Conservation (phyloP, 768 basidiomycete genomes). For the Psilocybe sp. region DNA sequence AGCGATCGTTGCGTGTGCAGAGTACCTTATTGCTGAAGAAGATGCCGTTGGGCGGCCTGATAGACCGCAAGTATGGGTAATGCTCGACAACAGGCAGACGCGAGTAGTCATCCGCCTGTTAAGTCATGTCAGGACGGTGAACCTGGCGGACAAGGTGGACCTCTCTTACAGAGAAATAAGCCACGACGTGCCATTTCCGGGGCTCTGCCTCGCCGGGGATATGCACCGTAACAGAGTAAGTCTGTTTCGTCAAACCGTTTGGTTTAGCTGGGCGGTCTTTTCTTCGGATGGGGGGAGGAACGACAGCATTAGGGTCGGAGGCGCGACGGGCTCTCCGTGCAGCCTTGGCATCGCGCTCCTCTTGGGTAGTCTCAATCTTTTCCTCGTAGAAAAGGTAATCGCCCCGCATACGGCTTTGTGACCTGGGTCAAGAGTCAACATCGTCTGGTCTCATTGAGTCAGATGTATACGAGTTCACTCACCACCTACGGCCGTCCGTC, state of each 20-base stretch:
- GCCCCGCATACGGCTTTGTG: conserved; percentile 81
- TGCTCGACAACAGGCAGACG: conserved; percentile 71
- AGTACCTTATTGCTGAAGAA: conserved; percentile 67
- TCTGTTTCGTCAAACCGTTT: conserved; percentile 83
- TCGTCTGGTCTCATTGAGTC: not conserved
- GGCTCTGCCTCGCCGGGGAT: conserved; percentile 54
- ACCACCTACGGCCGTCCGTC: conserved; percentile 84
- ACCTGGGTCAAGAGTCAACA: conserved; percentile 42
- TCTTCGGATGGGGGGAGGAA: conserved; percentile 61
- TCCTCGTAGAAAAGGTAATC: conserved; percentile 85
- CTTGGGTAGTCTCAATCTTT: conserved; percentile 77
- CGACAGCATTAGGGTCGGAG: conserved; percentile 55
- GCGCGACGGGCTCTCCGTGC: conserved; percentile 65
- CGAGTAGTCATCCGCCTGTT: conserved; percentile 64
- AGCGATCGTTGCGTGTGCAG: conserved; percentile 37
- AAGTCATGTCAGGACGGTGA: conserved; percentile 1
- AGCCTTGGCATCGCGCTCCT: conserved; percentile 76
- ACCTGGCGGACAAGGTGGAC: conserved; percentile 1
- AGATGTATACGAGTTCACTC: conserved; percentile 9
- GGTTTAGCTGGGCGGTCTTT: conserved; percentile 78
- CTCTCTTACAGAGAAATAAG: conserved; percentile 68
- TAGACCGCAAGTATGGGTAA: conserved; percentile 68
- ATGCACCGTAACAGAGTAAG: conserved; percentile 75
- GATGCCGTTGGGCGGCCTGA: conserved; percentile 68
- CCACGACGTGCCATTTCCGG: conserved; percentile 82